phyloP scores from a whole-genome alignment of 2,329 filamentous ascomycete genomes.

The Penicillium glabrum region DNA sequence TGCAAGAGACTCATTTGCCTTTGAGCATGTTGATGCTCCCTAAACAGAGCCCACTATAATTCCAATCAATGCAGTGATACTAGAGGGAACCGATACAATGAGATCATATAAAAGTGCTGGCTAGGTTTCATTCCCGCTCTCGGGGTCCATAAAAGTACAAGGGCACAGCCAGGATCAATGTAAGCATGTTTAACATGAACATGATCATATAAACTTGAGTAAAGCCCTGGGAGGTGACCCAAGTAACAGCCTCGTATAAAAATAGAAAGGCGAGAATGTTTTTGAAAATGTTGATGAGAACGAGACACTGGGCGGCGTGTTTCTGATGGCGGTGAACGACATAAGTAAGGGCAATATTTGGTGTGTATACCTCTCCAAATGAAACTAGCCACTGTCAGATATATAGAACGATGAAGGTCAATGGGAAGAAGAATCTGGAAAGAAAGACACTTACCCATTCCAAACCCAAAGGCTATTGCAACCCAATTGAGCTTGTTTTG shows the following conservation, averaged over 20 bases:
- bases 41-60: neutral
- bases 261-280: neutral
- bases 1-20: no score
- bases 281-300: neutral
- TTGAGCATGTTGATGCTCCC: neutral
- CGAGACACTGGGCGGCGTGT: neutral
- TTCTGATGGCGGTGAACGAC: neutral
- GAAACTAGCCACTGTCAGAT: neutral
- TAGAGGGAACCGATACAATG: neutral
- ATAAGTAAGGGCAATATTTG: neutral
- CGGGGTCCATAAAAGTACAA: neutral
- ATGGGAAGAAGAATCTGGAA: no score
- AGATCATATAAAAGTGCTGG: neutral
- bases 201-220: neutral
- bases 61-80: neutral
- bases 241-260: neutral
- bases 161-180: neutral
- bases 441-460: neutral
- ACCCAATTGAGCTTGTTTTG: neutral
- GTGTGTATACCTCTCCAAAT: neutral
- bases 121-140: neutral
- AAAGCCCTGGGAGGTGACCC: neutral
- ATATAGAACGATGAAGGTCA: neutral
- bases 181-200: neutral
- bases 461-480: neutral